Percentiles rank a stretch among this genome's conserved stretches.
Conservation (phyloP, 179 eudicot genomes). For the Kewa caespitosa region DNA sequence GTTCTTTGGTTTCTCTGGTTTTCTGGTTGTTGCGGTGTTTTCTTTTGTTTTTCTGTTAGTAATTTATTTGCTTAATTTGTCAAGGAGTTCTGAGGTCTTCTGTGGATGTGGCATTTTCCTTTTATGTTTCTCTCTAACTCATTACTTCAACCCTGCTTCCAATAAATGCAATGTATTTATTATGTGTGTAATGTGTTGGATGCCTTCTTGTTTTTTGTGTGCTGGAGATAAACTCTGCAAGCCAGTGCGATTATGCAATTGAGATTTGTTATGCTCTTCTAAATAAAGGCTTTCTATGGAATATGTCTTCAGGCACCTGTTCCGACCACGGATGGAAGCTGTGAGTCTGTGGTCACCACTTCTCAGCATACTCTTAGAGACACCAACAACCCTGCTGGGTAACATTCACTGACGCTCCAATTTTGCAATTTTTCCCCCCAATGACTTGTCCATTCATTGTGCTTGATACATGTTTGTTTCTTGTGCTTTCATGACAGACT, state of each 20-base stretch:
- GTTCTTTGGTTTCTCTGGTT: no score
- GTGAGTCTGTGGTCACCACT: slow-evolving; percentile 82
- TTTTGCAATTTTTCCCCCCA: no score
- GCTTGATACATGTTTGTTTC: not conserved
- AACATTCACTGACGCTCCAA: no score
- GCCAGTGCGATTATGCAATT: slow-evolving; percentile 9
- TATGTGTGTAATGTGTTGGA: no score
- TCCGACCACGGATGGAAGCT: slow-evolving; percentile 65
- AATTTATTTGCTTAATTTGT: not conserved
- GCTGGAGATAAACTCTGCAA: not conserved
- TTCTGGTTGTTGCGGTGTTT: not conserved
- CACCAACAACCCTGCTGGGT: slow-evolving; percentile 93
- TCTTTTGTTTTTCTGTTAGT: no score
- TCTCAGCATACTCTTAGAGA: slow-evolving; percentile 72
- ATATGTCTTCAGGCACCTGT: slow-evolving; percentile 45
- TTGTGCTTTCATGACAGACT: slow-evolving; percentile 49
- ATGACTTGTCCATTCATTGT: no score
- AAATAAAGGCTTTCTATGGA: not conserved
- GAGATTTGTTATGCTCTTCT: slow-evolving; percentile 1
- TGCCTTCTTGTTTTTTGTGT: not conserved
- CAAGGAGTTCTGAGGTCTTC: not conserved
- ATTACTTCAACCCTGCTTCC: not conserved
- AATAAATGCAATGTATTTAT: slow-evolving; percentile 13
- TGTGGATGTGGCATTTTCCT: not conserved
- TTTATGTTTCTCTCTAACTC: not conserved